Base-by-base conservation (phyloP, 75 land plant genomes). In the Cunninghamia lanceolata region DNA sequence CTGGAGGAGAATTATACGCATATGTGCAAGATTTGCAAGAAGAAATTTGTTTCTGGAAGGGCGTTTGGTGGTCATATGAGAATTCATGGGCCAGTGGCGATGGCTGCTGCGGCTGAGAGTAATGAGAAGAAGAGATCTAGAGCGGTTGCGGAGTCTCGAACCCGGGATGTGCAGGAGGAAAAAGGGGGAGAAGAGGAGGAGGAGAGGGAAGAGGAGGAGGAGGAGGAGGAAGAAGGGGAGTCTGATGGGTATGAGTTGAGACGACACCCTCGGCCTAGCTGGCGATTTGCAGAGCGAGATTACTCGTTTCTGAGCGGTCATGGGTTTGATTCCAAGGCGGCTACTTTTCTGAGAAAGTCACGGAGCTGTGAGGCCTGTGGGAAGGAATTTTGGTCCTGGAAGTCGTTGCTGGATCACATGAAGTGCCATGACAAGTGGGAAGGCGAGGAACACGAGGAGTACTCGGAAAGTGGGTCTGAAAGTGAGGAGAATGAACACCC, bases 371-470 rank as follows among this genome's bases (percentile, higher is more conserved):
- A 43, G 52, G 46, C 11, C 46, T 91, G 92, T 75, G 88, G 88
- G 9, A 89, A 91, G 59, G 91, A 87, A 7, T 91, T 91, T 40
- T 42, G 45, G 32, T 91, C 92, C 1, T 89, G 91, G 92, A 91
- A 91, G 66, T 89, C 92, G 9, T 40, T 90, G 46, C 90, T 90
- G 66, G 91, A 91, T 10, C 91, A 91, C 83, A 90, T 90, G 92
- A 80, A 89, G 85, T 89, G 91, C 82, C 91, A 90, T 78, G n/a
- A 91, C 78, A 15, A 87, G 82, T 36, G 85, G 91, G 91, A 52
- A 87, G 38, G 87, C 89, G 35, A 85, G 83, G 47, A 87, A 85
- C 86, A 38, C 85, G 40, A 91, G 89, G 45, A 90, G 87, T 78
- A 81, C 34, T 16, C 35, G 2, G 79, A 36, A 10, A n/a, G 83